A percentile compares a stretch with the other conserved stretches of the same genome.
Conservation (phyloP, 495 filamentous ascomycete species). For the Platismatia glauca region DNA sequence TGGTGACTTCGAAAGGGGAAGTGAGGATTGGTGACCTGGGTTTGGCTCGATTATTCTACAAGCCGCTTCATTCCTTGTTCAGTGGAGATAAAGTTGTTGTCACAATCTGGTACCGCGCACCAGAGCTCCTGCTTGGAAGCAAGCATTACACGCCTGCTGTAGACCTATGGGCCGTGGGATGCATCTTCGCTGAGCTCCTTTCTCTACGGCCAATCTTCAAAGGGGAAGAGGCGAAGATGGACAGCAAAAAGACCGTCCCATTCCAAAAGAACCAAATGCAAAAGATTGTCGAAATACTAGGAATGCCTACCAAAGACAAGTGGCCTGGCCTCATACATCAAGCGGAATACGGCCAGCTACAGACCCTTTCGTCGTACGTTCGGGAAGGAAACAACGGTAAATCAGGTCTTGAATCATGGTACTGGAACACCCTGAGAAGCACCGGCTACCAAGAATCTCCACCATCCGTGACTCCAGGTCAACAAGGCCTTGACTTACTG, state of each 20-base stretch:
- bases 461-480: constrained; percentile 50
- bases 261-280: constrained; percentile 99
- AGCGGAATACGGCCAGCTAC: constrained; percentile 71
- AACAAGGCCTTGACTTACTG: constrained; percentile 73
- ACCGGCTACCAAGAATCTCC: constrained; percentile 46
- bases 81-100: constrained; percentile 97
- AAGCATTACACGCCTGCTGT: constrained; percentile 94
- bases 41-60: constrained; percentile 85
- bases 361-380: constrained; percentile 41
- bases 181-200: constrained; percentile 93
- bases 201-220: constrained; percentile 94
- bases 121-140: constrained; percentile 82
- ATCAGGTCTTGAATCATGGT: constrained; percentile 55
- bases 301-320: constrained; percentile 75
- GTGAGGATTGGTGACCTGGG: constrained; percentile 93
- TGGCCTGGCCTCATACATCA: constrained; percentile 77
- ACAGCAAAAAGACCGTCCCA: constrained; percentile 90
- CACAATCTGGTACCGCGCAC: constrained; percentile 98
- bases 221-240: constrained; percentile 98
- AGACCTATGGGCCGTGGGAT: constrained; percentile 95
- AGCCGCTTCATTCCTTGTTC: constrained; percentile 83
- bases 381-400: constrained; percentile 31
- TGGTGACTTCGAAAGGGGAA: constrained; percentile 83
- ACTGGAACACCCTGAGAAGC: constrained; percentile 50
- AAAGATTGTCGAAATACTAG: constrained; percentile 94